These are phyloP conservation scores for Solanum piurae DNA, from an alignment of 257 asterid genomes.

Conservation along the genomic window DNA sequence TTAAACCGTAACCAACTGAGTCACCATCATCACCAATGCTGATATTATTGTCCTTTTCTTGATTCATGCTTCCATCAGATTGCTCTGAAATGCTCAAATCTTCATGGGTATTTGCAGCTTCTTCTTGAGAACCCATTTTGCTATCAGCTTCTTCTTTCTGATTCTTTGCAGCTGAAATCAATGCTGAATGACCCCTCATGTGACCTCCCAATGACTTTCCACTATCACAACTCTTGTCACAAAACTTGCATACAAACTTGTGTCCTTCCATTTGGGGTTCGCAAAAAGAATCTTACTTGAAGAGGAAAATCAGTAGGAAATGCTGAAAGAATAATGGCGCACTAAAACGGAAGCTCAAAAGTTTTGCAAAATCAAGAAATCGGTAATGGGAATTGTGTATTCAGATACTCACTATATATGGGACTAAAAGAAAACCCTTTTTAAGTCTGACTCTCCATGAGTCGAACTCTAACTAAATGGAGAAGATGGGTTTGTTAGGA, in stretches of 20 bases:
- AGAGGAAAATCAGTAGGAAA: conserved; percentile 11
- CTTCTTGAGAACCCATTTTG: conserved; percentile 11
- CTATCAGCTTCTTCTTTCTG: conserved; percentile 12
- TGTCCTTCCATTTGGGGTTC: conserved; percentile 25
- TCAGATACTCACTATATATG: background rate
- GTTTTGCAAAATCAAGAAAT: background rate
- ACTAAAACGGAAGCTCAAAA: background rate
- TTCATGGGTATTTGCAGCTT: background rate
- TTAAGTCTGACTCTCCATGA: conserved; percentile 2
- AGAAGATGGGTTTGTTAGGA: conserved; percentile 25
- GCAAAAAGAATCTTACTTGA: conserved; percentile 15
- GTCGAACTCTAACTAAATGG: background rate
- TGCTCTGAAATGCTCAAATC: conserved; percentile 11
- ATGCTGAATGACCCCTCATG: conserved; percentile 66
- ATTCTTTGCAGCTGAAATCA: conserved; percentile 51
- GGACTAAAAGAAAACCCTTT: background rate
- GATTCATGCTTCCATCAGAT: conserved; percentile 12
- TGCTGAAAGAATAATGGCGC: background rate
- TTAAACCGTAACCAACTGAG: conserved; percentile 34
- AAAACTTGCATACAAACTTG: conserved; percentile 52
- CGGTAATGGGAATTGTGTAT: background rate
- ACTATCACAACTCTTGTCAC: conserved; percentile 51
- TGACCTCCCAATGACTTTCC: conserved; percentile 95
- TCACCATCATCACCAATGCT: conserved; percentile 24
- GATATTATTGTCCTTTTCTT: conserved; percentile 16